Evolutionary conservation across 75 land plant genomes (phyloP).

Genomic region (Ceratopteris richardii): DNA sequence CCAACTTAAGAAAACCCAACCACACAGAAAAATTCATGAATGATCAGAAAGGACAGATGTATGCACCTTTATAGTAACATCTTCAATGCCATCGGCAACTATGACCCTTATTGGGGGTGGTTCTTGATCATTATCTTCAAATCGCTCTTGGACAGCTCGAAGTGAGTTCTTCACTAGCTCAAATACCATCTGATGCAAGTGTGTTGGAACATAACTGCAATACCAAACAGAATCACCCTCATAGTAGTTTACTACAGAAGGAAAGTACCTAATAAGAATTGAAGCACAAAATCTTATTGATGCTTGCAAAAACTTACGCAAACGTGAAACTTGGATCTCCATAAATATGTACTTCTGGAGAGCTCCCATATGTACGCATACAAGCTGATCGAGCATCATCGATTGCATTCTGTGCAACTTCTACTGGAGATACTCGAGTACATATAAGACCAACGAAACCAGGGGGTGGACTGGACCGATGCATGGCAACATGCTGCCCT

Average conservation of each 20-base stretch:
- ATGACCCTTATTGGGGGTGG: conserved; percentile 78
- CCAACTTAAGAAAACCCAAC: too few relatives aligned
- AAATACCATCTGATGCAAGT: conserved; percentile 96
- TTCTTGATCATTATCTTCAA: conserved; percentile 64
- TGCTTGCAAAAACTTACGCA: conserved; percentile 62
- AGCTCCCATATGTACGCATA: conserved; percentile 82
- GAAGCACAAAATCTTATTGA: too few relatives aligned
- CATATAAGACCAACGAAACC: conserved; percentile 79
- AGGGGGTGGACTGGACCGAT: conserved; percentile 64
- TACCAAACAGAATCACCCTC: background rate
- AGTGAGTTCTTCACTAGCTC: conserved; percentile 95
- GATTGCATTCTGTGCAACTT: conserved; percentile 82
- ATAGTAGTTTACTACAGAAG: too few relatives aligned
- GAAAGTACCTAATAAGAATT: too few relatives aligned
- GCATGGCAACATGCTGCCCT: conserved; percentile 99
- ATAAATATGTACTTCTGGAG: conserved; percentile 84
- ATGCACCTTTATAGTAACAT: conserved; percentile 99
- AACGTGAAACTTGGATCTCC: conserved; percentile 94
- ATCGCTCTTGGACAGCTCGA: conserved; percentile 94
- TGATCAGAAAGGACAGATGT: too few relatives aligned
- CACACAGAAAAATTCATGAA: too few relatives aligned
- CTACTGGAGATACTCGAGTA: conserved; percentile 68
- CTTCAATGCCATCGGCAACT: conserved; percentile 96
- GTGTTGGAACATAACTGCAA: conserved; percentile 96
- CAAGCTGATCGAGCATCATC: conserved; percentile 95